Conservation (phyloP, 2,329 filamentous ascomycete genomes). For the Aaosphaeria pasadenensis region DNA sequence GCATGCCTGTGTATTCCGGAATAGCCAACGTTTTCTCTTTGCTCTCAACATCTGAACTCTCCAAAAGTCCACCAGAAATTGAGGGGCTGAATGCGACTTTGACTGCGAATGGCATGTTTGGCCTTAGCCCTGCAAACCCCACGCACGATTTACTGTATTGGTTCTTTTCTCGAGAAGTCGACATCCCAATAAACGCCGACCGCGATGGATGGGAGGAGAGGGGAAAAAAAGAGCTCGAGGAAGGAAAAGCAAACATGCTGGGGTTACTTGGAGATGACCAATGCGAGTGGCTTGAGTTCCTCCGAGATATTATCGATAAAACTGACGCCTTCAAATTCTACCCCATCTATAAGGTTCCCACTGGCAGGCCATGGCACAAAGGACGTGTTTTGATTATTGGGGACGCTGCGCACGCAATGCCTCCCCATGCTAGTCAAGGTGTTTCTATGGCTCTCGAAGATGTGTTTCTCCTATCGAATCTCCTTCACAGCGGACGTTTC, state of each 20-base stretch:
- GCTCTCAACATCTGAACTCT: slow-evolving; percentile 19
- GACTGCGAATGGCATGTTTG: no score
- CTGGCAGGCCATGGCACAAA: slow-evolving; percentile 38
- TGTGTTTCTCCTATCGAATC: slow-evolving; percentile 38
- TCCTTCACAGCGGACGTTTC: no score
- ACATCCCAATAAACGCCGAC: slow-evolving; percentile 40
- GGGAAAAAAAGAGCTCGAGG: slow-evolving; percentile 34
- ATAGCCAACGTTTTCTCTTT: slow-evolving; percentile 37
- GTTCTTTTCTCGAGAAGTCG: slow-evolving; percentile 39
- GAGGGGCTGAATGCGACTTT: slow-evolving; percentile 12
- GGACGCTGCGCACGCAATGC: slow-evolving; percentile 51
- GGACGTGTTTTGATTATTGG: slow-evolving; percentile 43
- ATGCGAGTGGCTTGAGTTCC: slow-evolving; percentile 34
- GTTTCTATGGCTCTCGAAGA: slow-evolving; percentile 46
- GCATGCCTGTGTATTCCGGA: slow-evolving; percentile 39
- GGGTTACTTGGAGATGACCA: slow-evolving; percentile 35
- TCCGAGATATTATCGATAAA: slow-evolving; percentile 35
- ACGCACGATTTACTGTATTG: slow-evolving; percentile 35
- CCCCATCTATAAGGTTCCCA: slow-evolving; percentile 42
- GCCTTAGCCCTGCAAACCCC: no score
- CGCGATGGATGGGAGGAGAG: slow-evolving; percentile 31
- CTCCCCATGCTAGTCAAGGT: slow-evolving; percentile 34
- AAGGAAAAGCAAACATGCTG: slow-evolving; percentile 35
- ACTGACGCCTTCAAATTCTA: slow-evolving; percentile 43
- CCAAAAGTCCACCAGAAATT: not conserved